Evolutionary conservation across 1,284 basidiomycete species (phyloP), one percentile per base, ranked within the genome.

Genomic region (Cystobasidium pallidum): DNA sequence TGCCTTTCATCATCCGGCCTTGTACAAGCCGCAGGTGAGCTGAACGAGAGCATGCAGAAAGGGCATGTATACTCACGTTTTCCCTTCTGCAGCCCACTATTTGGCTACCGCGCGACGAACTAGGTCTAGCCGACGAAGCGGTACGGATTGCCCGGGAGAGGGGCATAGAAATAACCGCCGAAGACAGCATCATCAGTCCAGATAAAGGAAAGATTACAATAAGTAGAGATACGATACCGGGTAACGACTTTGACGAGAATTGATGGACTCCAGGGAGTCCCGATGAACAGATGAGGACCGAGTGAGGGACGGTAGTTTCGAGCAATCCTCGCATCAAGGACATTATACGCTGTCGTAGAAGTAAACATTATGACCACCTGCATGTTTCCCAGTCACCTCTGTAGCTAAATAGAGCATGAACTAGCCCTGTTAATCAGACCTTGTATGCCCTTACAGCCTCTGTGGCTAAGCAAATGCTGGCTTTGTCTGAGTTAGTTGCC

Each of bases 171-270:
- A 71, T 71, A 7, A 71, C 68, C 2, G 61, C 63, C 43, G 45
- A 54, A n/a, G 68, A 71, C 41, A 59, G 57, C 19, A 26, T 17
- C 32, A 71, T 71, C 26, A 64, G 62, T 52, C 30, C 59, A 10
- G 68, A 63, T 26, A 71, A 71, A 51, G 68, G 68, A 32, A 63
- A 71, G 59, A 63, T 71, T 32, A 51, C 59, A 26, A 71, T 71
- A 36, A 52, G 39, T 39, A 62, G 61, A 34, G 51, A 57, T 51
- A 55, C 59, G 1, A 21, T 71, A 6, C 68, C 68, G 10, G 68
- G 68, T 32, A 64, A 36, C 21, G 59, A 63, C 11, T 64, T 63
- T 32, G 36, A 63, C n/a, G 28, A 52, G 36, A 2, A 57, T 19
- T 34, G 54, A 41, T 28, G n/a, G 4, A n/a, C n/a, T n/a, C n/a